A percentile compares a stretch with the other conserved stretches of the same genome.
phyloP scores from a whole-genome alignment of 1,284 basidiomycete genomes.

The Abortiporus biennis region DNA sequence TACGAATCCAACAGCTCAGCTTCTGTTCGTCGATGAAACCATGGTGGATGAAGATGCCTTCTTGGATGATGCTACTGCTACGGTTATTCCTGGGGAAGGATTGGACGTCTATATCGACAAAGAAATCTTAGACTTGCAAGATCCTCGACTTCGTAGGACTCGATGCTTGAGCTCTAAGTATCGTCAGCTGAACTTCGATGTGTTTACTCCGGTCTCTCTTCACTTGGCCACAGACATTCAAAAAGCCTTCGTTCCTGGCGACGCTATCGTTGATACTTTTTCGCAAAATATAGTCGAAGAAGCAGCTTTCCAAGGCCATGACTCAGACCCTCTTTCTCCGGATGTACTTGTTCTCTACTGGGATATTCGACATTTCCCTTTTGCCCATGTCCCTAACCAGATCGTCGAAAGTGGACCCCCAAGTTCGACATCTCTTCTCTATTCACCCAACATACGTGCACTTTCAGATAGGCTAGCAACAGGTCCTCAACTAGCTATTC shows the following conservation, averaged over 20 bases:
- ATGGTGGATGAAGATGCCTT: background rate
- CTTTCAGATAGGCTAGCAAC: conserved; percentile 32
- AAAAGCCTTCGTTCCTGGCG: background rate
- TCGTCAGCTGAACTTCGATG: conserved; percentile 11
- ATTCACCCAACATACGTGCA: conserved; percentile 31
- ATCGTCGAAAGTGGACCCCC: too few species aligned
- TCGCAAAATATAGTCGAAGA: background rate
- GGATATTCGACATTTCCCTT: conserved; percentile 34
- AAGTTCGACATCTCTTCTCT: conserved; percentile 19
- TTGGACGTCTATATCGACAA: conserved; percentile 10
- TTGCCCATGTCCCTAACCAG: conserved; percentile 24
- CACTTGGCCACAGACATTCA: conserved; percentile 1
- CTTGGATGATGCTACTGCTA: background rate
- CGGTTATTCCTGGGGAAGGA: conserved; percentile 2
- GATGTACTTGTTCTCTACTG: conserved; percentile 40
- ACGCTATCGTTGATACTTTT: background rate
- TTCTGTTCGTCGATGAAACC: conserved; percentile 16
- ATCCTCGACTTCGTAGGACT: conserved; percentile 11
- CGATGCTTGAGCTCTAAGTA: conserved; percentile 16
- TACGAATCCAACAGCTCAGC: conserved; percentile 19
- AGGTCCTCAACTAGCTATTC: conserved; percentile 35
- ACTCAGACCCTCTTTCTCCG: conserved; percentile 8
- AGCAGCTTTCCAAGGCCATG: background rate
- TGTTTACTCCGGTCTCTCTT: conserved; percentile 10
- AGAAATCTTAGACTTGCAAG: conserved; percentile 4